A percentile compares a stretch with the other conserved stretches of the same genome.
These are phyloP conservation scores for Andrographis paniculata DNA, from an alignment of 305 asterid genomes.

Conservation along the genomic window DNA sequence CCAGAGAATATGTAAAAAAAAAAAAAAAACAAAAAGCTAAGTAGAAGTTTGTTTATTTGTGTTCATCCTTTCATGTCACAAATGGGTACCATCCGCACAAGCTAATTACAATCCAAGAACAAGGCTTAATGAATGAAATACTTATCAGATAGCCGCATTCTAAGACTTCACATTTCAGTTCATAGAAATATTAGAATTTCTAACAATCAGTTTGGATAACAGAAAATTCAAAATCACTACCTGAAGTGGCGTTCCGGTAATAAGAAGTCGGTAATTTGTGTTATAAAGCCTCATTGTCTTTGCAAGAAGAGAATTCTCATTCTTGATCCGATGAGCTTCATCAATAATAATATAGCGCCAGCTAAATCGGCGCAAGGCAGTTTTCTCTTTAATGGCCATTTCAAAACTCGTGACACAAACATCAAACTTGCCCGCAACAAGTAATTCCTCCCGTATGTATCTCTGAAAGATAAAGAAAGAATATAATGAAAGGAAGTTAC, in stretches of 20 bases:
- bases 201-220: not conserved
- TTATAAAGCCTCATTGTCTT: constrained; percentile 90
- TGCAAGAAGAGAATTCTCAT: constrained; percentile 93
- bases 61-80: no score
- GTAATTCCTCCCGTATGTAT: constrained; percentile 86
- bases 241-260: constrained; percentile 99
- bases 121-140: no score
- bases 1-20: no score
- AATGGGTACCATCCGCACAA: no score
- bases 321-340: constrained; percentile 98
- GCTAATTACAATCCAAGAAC: no score
- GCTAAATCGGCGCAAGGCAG: constrained; percentile 77
- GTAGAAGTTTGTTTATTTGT: no score
- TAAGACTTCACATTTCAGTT: no score
- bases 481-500: constrained; percentile 8
- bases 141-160: no score
- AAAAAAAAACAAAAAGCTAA: no score
- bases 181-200: not conserved
- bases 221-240: constrained; percentile 23
- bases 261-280: constrained; percentile 88
- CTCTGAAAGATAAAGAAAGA: constrained; percentile 35
- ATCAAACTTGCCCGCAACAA: constrained; percentile 97
- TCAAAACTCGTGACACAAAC: constrained; percentile 97
- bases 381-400: constrained; percentile 98
- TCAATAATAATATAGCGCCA: constrained; percentile 98